Percentiles rank a stretch among this genome's conserved stretches.
phyloP scores from a whole-genome alignment of 139 green algal genomes.

The Desmodesmus armatus region DNA sequence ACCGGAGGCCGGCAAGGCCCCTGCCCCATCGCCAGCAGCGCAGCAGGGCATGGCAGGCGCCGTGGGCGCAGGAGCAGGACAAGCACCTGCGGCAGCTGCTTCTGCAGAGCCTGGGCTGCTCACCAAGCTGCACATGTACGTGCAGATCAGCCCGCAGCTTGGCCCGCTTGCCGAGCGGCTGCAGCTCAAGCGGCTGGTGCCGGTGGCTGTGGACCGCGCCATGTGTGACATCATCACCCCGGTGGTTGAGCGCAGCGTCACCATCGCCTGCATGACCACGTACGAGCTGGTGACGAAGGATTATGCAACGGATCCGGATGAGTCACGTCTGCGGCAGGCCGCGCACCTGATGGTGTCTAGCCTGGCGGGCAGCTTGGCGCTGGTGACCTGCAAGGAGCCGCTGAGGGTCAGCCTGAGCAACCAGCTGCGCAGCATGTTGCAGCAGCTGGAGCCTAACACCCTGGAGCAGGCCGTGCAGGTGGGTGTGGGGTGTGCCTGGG shows the following conservation, averaged over 20 bases:
- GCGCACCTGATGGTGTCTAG: conserved; percentile 95
- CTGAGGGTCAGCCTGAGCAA: conserved; percentile 85
- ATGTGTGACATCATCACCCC: conserved; percentile 96
- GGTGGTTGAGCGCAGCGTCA: conserved; percentile 96
- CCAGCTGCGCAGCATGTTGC: conserved; percentile 85
- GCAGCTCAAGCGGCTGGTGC: conserved; percentile 86
- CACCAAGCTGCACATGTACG: conserved; percentile 74
- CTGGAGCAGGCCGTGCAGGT: conserved; percentile 66
- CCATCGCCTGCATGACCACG: conserved; percentile 97
- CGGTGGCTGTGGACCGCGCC: conserved; percentile 88
- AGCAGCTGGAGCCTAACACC: conserved; percentile 63
- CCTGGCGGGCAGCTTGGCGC: conserved; percentile 91
- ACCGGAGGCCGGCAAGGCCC: too few relatives aligned
- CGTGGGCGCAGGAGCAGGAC: not conserved
- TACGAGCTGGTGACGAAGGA: conserved; percentile 96
- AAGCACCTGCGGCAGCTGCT: conserved; percentile 1
- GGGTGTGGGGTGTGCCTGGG: too few relatives aligned
- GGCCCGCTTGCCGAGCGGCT: conserved; percentile 78
- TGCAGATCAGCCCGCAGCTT: conserved; percentile 80
- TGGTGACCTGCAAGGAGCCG: conserved; percentile 97
- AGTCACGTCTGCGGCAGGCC: conserved; percentile 83
- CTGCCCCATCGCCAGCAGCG: conserved; percentile 1
- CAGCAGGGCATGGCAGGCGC: conserved; percentile 15
- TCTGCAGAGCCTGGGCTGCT: conserved; percentile 58
- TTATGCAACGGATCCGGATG: conserved; percentile 94